These are phyloP conservation scores for Phytophthora foliorum DNA, from an alignment of 352 stramenopile genomes.

Conservation along the genomic window DNA sequence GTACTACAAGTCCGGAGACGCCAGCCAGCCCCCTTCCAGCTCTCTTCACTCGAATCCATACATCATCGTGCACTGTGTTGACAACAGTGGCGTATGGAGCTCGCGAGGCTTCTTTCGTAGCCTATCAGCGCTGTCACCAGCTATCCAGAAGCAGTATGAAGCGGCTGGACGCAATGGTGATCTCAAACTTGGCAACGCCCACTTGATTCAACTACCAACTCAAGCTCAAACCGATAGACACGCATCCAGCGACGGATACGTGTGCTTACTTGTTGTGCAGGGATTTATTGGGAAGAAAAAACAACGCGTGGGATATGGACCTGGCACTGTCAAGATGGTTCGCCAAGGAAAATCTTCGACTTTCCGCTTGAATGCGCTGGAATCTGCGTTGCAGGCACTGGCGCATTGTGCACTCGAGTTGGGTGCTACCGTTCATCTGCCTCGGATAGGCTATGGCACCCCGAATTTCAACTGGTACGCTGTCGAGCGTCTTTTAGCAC, in stretches of 20 bases:
- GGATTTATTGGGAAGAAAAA: slow-evolving; percentile 70
- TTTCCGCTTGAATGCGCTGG: slow-evolving; percentile 73
- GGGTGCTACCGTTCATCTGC: slow-evolving; percentile 74
- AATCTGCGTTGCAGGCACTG: slow-evolving; percentile 55
- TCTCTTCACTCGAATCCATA: slow-evolving; percentile 28
- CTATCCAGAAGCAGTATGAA: slow-evolving; percentile 74
- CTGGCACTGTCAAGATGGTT: slow-evolving; percentile 34
- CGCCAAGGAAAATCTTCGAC: slow-evolving; percentile 69
- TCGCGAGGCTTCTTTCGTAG: slow-evolving; percentile 78
- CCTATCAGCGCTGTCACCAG: slow-evolving; percentile 59
- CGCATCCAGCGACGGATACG: slow-evolving; percentile 43
- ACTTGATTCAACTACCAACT: slow-evolving; percentile 60
- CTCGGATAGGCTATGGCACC: slow-evolving; percentile 81
- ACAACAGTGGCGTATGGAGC: slow-evolving; percentile 81
- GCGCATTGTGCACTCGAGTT: slow-evolving; percentile 46
- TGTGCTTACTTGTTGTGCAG: slow-evolving; percentile 81
- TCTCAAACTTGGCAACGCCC: slow-evolving; percentile 78
- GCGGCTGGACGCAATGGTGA: slow-evolving; percentile 60
- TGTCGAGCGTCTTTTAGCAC: slow-evolving; percentile 77
- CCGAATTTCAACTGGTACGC: slow-evolving; percentile 88
- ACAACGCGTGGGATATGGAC: slow-evolving; percentile 42
- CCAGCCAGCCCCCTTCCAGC: slow-evolving; percentile 49
- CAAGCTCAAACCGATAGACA: slow-evolving; percentile 8
- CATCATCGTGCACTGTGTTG: slow-evolving; percentile 82
- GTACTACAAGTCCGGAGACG: slow-evolving; percentile 67